Evolutionary conservation across 129 eudicot genomes (phyloP), one percentile per base, ranked within the genome.

Genomic region (Chrysanthemum lavandulifolium): DNA sequence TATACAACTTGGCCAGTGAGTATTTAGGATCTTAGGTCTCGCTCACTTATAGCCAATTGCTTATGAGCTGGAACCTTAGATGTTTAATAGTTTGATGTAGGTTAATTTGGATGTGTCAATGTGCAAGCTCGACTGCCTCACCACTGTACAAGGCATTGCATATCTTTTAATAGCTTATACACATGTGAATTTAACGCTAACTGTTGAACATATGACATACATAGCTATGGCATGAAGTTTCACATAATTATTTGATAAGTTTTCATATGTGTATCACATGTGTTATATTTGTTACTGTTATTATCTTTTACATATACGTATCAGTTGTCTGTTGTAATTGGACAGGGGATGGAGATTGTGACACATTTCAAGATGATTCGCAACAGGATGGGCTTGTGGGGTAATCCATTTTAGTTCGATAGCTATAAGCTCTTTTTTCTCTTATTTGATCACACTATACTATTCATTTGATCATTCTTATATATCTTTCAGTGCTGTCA

Each of bases 371-470:
- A 45, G 80, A 67, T 53, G 49, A 60, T 50, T 74, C 78, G 67
- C 83, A 87, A 75, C 84, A 85, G 69, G 90, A 89, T 77, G 97
- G 85, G 60, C 65, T 89, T 40, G 86, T 84, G 2, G 83, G 94
- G 98, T 92, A 77, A 27, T 74, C 47, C 45, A 51, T 67, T 76
- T 65, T 53, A 55, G 70, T 63, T 69, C 29, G 25, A 13, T 13
- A 52, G 33, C 65, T 45, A 43, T 13, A 45, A 49, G 8, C 9
- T 13, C 15, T 8, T 43, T 59, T 66, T 13, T 1, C 18, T 6
- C 61, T 62, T 61, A 14, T 19, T 11, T 19, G 55, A 10, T 62
- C 25, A 21, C 61, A 64, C 57, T 53, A 60, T 76, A 16, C 61
- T 64, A 21, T 33, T 14, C 49, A 55, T 14, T 62, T 78, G 68